Evolutionary conservation across 768 basidiomycete genomes (phyloP), one percentile per base, ranked within the genome.

Genomic region (Amanita subjunquillea): DNA sequence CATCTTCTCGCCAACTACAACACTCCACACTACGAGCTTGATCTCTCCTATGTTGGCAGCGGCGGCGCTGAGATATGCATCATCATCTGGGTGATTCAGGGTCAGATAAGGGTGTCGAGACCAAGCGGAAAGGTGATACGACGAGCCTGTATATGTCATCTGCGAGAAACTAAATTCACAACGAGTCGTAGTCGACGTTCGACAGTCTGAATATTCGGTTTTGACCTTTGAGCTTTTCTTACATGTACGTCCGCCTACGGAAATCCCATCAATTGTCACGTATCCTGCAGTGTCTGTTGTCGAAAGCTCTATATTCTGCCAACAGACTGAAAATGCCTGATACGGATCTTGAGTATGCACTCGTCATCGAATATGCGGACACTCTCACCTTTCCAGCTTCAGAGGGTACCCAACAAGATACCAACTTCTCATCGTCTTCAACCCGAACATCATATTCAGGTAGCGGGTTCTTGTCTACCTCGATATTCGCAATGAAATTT

Each of bases 41-140:
- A 65, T 62, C 20, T 56, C 55, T 25, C 64, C 64, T 23, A 53
- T 53, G 37, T 47, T 56, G 17, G 23, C 23, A 6, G 23, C 38
- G 29, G 32, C 40, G 2, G 51, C 34, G 23, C 57, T 51, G 7
- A 65, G 55, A 37, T 56, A 58, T 0, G 46, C 40, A 40, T 65
- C 63, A 46, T 66, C 65, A 38, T 67, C 65, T 67, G 38, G 6
- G 9, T 22, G 9, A 15, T 8, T 12, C 13, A 17, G 22, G 4
- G 13, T 30, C 1, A 30, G 30, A 30, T 30, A 8, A 30, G 30
- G 30, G 30, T 30, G 30, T 30, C 13, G 7, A n/a, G n/a, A 48
- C 0, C 34, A 23, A 9, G 2, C 13, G 17, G 32, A 48, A n/a
- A 22, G 2, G 20, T 36, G 20, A 34, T 12, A 8, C 1, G 6